These are phyloP conservation scores for Durio zibethinus DNA, from an alignment of 345 rosid genomes.

Conservation along the genomic window DNA sequence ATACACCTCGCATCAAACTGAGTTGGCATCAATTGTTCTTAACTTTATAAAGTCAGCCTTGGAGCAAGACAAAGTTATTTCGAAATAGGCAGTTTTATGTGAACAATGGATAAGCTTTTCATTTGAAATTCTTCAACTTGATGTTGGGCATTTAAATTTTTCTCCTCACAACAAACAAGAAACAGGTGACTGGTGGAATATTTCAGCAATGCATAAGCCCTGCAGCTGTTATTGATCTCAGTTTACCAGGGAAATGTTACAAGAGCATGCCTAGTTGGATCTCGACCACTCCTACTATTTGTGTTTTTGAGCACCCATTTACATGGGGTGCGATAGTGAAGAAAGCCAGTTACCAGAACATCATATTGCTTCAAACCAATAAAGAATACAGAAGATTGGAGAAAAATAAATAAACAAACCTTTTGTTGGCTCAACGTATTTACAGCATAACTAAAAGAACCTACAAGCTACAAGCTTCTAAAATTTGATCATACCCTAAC, in stretches of 20 bases:
- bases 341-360: neutral
- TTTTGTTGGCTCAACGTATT: neutral
- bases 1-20: conserved; percentile 53
- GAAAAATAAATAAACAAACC: neutral
- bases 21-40: conserved; percentile 44
- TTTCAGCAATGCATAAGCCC: neutral
- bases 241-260: neutral
- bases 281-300: neutral
- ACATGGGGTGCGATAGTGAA: neutral
- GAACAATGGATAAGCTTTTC: neutral
- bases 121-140: neutral
- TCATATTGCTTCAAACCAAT: neutral
- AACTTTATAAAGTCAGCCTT: conserved; percentile 44
- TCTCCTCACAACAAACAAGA: neutral
- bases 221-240: neutral
- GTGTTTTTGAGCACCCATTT: neutral
- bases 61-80: conserved; percentile 19
- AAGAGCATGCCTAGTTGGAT: neutral
- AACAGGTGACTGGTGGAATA: neutral
- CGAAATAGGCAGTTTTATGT: neutral
- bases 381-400: neutral
- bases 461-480: neutral
- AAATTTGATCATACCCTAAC: neutral
- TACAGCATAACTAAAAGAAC: neutral
- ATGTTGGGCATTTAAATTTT: neutral